Conservation (phyloP, 306 rosid species). For the Vigna nakashimae region DNA sequence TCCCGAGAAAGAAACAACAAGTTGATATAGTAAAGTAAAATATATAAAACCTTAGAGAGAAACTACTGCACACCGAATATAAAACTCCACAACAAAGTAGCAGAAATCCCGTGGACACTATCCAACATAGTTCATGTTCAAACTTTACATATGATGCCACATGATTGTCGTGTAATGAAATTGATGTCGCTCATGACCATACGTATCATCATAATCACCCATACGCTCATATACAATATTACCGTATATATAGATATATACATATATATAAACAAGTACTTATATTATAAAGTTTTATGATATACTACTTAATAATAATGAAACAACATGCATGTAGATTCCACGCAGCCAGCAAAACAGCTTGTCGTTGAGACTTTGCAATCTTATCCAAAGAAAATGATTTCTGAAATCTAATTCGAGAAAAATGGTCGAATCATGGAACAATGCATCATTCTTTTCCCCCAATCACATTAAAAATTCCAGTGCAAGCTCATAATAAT, state of each 20-base stretch:
- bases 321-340: constrained; percentile 33
- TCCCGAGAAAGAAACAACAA: neutral
- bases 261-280: neutral
- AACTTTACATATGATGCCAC: neutral
- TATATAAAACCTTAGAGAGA: neutral
- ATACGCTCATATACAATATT: neutral
- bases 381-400: constrained; percentile 42
- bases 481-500: constrained; percentile 34
- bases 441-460: constrained; percentile 20
- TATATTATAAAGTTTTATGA: neutral
- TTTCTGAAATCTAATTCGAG: constrained; percentile 36
- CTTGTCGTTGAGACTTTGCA: constrained; percentile 23
- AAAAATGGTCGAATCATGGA: constrained; percentile 35
- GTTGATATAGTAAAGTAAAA: neutral
- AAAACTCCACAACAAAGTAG: neutral
- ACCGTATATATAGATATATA: neutral
- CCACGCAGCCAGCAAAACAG: constrained; percentile 12
- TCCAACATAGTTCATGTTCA: neutral
- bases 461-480: constrained; percentile 35
- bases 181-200: neutral
- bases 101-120: neutral
- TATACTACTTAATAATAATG: neutral
- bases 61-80: neutral
- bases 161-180: neutral
- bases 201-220: neutral